Evolutionary conservation across 768 basidiomycete genomes (phyloP).

Genomic region (Mycena latifolia): DNA sequence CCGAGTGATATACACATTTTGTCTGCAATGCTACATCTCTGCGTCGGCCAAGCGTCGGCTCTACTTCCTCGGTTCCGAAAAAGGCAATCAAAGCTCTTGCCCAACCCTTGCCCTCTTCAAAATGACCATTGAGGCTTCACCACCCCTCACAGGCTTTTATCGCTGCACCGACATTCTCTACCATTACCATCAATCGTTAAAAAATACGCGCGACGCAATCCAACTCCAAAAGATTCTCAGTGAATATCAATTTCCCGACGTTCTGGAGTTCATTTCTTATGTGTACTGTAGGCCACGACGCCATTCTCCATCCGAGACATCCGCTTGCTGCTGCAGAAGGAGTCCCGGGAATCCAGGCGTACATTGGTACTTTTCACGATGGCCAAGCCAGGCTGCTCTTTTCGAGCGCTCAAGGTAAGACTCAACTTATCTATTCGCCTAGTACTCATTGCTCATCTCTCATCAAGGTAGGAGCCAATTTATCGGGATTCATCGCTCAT

Average conservation of each 20-base stretch:
- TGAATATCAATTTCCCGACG: slow-evolving; percentile 10
- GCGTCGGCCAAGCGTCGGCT: too few species aligned
- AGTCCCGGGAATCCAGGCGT: slow-evolving; percentile 26
- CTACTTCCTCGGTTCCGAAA: neutral
- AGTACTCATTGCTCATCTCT: too few species aligned
- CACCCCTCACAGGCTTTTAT: slow-evolving; percentile 4
- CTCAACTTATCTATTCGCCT: too few species aligned
- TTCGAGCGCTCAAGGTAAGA: slow-evolving; percentile 73
- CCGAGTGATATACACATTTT: neutral
- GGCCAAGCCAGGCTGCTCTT: slow-evolving; percentile 70
- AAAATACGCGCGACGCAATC: slow-evolving; percentile 24
- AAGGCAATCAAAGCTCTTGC: neutral
- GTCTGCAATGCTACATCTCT: too few species aligned
- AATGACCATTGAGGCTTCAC: neutral
- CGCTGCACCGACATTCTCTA: slow-evolving; percentile 28
- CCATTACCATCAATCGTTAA: slow-evolving; percentile 22
- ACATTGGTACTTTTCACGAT: slow-evolving; percentile 58
- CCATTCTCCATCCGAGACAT: slow-evolving; percentile 38
- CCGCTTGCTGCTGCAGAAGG: slow-evolving; percentile 32
- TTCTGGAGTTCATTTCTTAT: slow-evolving; percentile 1
- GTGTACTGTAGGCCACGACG: slow-evolving; percentile 20
- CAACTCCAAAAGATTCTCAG: slow-evolving; percentile 33
- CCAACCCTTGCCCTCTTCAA: neutral
- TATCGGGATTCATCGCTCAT: too few species aligned
- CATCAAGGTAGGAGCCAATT: too few species aligned